Base-by-base conservation (phyloP, 2,329 filamentous ascomycete genomes). In the Salinomyces thailandicus region DNA sequence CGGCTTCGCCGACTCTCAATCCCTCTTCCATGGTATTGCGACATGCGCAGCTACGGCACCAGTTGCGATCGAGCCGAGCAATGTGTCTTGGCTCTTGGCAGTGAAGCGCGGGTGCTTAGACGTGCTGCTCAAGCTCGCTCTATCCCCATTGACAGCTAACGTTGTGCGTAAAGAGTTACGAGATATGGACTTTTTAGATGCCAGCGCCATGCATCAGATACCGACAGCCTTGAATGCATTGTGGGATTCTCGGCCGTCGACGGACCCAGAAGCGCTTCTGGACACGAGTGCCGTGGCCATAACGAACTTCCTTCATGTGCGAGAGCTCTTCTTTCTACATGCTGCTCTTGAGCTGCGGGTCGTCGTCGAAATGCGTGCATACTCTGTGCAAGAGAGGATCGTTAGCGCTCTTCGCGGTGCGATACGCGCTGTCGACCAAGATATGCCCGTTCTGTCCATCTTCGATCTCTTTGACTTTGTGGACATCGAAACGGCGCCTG, bases 401-500 rank as follows among this genome's bases (percentile, higher is more conserved):
- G 60, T 77, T 20, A 70, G 70, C 3, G 66, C 85, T 0, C 66
- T 96, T n/a, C 75, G 87, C 29, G 91, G 91, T 4, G 77, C 81
- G 28, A 76, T 85, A 5, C 68, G 74, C 8, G 66, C 77, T 13
- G 75, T 75, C 40, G 79, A 80, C 32, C 74, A 83, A 36, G 66
- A 76, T 4, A 66, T 81, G 24, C 64, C 68, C 18, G 81, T 85
- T 39, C 72, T 80, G 1, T 86, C 82, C 3, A 73, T 96, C 5
- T 94, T 96, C 52, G 86, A 95, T 46, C 71, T 96, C 15, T 91
- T 93, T 51, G 91, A 98, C 61, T 96, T 96, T 52, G 73, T 91
- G 56, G 78, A 83, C 42, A 60, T 81, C 8, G 69, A 74, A 32
- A 66, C 78, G 26, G 60, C 63, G 1, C 58, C 60, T 39, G 54